Evolutionary conservation across 1,284 basidiomycete genomes (phyloP).

Genomic region (Boletus albobrunnescens): DNA sequence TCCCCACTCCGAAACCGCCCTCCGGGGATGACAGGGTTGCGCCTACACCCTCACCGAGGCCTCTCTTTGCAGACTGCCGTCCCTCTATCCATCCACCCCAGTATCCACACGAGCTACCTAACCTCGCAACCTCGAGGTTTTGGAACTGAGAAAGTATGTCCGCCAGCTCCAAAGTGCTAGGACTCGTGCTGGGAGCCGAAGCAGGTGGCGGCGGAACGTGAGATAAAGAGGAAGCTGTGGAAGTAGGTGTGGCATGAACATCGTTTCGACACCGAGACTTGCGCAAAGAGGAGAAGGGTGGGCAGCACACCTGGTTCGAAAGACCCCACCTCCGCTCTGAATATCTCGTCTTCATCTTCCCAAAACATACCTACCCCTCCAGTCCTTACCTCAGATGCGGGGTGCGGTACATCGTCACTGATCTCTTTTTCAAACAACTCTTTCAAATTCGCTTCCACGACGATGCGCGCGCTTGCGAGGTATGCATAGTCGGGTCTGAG

Average conservation of each 20-base stretch:
- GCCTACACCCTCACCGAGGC: neutral
- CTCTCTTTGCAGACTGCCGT: neutral
- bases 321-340: neutral
- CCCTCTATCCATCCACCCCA: slow-evolving; percentile 32
- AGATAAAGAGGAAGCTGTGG: neutral
- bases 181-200: neutral
- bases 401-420: neutral
- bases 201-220: neutral
- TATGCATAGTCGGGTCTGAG: slow-evolving; percentile 41
- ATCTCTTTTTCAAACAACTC: slow-evolving; percentile 18
- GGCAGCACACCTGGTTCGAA: slow-evolving; percentile 5
- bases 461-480: slow-evolving; percentile 37
- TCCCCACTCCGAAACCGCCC: slow-evolving; percentile 2
- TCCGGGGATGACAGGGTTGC: neutral
- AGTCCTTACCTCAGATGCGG: neutral
- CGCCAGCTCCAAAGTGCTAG: slow-evolving; percentile 6
- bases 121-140: slow-evolving; percentile 42
- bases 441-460: slow-evolving; percentile 39
- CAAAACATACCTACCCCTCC: slow-evolving; percentile 25
- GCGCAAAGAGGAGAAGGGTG: neutral
- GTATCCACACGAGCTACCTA: slow-evolving; percentile 45
- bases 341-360: slow-evolving; percentile 25
- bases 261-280: neutral
- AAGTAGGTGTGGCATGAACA: neutral
- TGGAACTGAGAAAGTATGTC: slow-evolving; percentile 37